Base-by-base conservation (phyloP, 1,139 yeast species). In the Lodderomyces elongisporus region DNA sequence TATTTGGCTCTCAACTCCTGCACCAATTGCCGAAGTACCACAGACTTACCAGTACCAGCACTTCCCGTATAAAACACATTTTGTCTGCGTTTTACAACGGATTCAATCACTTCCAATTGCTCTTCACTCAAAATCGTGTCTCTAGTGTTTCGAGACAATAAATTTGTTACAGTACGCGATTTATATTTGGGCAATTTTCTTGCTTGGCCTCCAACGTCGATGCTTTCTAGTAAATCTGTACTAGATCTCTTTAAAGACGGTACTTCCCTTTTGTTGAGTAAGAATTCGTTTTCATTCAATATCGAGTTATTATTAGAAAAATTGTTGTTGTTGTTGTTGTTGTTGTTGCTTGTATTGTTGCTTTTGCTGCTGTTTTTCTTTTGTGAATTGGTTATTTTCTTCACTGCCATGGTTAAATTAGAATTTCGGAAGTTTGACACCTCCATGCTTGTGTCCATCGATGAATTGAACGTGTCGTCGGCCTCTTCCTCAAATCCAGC, bases 41-140 rank as follows among this genome's bases (percentile, higher is more conserved):
- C 80, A 3, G 96, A 87, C 54, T 83, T 83, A 58, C 93, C 93
- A 1, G 93, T 83, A 58, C 93, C 93, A 1, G 93, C 93, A 47
- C 84, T 74, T 35, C 93, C 93, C 0, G 91, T 82, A 51, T 77
- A 83, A 46, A 83, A 83, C 0, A 82, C 67, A 44, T 70, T 81
- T 32, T 58, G 49, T 6, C 69, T 63, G 25, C 66, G 75, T 20
- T 72, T 62, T 20, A 77, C 65, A 4, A 87, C 91, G 30, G 82
- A 58, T n/a, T 74, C 67, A 9, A 85, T 62, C 6, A 91, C 87
- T 20, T 65, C 57, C 32, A 64, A 58, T 56, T 91, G 98, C 51
- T 91, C 97, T 15, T 70, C 53, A 44, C 67, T 62, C 30, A 66
- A 48, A 9, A 15, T 14, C 10, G 28, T 22, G 9, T 27, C 32